phyloP scores from a whole-genome alignment of 768 basidiomycete species.

The Termitomyces sp. region DNA sequence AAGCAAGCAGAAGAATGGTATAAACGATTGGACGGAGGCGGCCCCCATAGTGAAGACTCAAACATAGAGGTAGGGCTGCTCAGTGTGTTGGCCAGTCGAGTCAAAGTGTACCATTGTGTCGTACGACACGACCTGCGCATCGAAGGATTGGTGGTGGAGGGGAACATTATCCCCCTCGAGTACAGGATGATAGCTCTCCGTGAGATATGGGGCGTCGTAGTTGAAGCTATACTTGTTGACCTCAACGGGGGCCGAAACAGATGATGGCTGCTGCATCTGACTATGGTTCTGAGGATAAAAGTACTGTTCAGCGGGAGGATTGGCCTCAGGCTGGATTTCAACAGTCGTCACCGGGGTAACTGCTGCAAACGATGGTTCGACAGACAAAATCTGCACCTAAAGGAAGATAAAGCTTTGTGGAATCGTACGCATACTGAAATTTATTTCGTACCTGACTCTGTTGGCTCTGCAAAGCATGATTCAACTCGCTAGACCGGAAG shows the following conservation, averaged over 20 bases:
- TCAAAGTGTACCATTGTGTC: slow-evolving; percentile 9
- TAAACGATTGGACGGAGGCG: slow-evolving; percentile 2
- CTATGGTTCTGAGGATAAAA: slow-evolving; percentile 9
- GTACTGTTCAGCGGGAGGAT: slow-evolving; percentile 9
- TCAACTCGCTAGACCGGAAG: slow-evolving; percentile 29
- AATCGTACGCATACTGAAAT: background rate
- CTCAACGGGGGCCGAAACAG: slow-evolving; percentile 2
- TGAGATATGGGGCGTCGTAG: slow-evolving; percentile 10
- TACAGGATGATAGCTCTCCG: slow-evolving; percentile 12
- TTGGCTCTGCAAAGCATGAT: slow-evolving; percentile 27
- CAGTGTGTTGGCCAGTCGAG: slow-evolving; percentile 1
- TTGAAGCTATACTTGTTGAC: slow-evolving; percentile 12
- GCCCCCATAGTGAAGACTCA: background rate
- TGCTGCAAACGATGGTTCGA: slow-evolving; percentile 1
- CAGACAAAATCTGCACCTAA: background rate
- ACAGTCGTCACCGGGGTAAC: slow-evolving; percentile 1
- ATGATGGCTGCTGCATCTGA: slow-evolving; percentile 5
- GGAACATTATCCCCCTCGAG: slow-evolving; percentile 10
- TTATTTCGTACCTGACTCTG: slow-evolving; percentile 17
- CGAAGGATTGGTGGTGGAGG: slow-evolving; percentile 13
- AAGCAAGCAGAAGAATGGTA: background rate
- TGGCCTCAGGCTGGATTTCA: slow-evolving; percentile 2
- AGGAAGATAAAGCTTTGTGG: background rate
- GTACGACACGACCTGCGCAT: slow-evolving; percentile 5
- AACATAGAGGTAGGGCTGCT: slow-evolving; percentile 7